Evolutionary conservation across 306 rosid species (phyloP), one percentile per base, ranked within the genome.

Genomic region (Hippophae tibetana): DNA sequence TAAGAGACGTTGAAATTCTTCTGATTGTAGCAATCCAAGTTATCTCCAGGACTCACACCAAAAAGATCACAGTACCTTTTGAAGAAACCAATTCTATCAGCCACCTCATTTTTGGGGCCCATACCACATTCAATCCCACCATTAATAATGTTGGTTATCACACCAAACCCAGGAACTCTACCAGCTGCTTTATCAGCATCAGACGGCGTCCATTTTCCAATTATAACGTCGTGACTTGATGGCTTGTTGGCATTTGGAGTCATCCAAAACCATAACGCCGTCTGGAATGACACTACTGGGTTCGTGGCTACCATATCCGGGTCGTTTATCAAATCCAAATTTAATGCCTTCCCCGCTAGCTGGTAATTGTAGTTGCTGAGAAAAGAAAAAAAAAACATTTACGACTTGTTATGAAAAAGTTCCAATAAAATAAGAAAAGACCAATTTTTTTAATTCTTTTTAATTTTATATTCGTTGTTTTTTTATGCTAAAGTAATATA

Each of bases 251-350:
- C 76, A 47, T 81, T 82, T 0, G 76, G 56, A 0, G 86, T 84
- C 86, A 84, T 70, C 90, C 90, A 84, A 72, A 80, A 84, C 87
- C 90, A 84, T 3, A 84, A 2, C 2, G 90, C 90, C 0, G 84
- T 71, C 67, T 78, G 67, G 74, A 84, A 84, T 3, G 86, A 84
- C 54, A 81, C 55, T 9, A 65, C 64, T 0, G 86, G 31, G 31
- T 78, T 62, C 5, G 67, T 81, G 0, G 86, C 82, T 3, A 78
- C 90, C 3, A 65, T 61, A 52, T 84, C 86, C 0, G 90, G 86
- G 46, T 78, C 78, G 67, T 75, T 73, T 4, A 84, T n/a, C 43
- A 84, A 47, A 73, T 76, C 86, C 11, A 38, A 70, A 1, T 82
- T 77, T 7, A 81, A 69, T 5, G 84, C 82, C 8, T 31, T 54